A percentile compares a stretch with the other conserved stretches of the same genome.
Evolutionary conservation across 2,329 filamentous ascomycete species (phyloP).

Genomic region (Chrysoporthe puriensis): DNA sequence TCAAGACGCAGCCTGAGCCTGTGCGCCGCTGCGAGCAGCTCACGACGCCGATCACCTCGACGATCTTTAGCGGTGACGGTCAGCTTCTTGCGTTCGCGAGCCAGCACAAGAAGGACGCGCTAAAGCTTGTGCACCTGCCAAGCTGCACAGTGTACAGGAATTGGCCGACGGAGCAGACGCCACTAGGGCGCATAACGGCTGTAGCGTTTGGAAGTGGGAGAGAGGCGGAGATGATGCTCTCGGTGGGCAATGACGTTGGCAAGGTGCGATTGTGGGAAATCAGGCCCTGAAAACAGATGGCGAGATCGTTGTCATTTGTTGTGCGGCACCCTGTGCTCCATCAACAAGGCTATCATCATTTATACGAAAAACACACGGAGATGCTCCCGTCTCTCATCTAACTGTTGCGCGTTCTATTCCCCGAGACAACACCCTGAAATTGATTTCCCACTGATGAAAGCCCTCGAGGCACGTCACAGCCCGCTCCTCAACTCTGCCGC

Average conservation of each 20-base stretch:
- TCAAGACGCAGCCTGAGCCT: conserved; percentile 73
- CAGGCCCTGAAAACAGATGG: conserved; percentile 54
- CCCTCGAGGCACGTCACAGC: neutral
- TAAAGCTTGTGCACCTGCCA: conserved; percentile 86
- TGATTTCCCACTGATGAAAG: neutral
- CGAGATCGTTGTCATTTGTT: conserved; percentile 1
- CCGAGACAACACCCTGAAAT: neutral
- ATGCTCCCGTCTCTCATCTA: neutral
- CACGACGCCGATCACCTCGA: conserved; percentile 78
- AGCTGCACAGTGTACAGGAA: conserved; percentile 94
- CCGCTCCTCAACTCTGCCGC: neutral
- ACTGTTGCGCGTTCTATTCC: neutral
- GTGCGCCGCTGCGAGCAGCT: conserved; percentile 79
- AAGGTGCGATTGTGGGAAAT: conserved; percentile 94
- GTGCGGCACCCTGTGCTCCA: neutral
- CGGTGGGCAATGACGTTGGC: conserved; percentile 86
- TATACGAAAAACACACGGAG: neutral
- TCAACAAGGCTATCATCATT: neutral
- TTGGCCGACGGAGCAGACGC: conserved; percentile 92
- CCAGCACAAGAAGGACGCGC: conserved; percentile 83
- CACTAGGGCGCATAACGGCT: conserved; percentile 79
- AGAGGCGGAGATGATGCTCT: conserved; percentile 60
- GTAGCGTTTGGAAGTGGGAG: conserved; percentile 70
- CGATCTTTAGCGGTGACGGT: conserved; percentile 85
- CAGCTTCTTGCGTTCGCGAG: conserved; percentile 88